These are phyloP conservation scores for Brassica incana DNA, from an alignment of 345 rosid species.

Conservation along the genomic window DNA sequence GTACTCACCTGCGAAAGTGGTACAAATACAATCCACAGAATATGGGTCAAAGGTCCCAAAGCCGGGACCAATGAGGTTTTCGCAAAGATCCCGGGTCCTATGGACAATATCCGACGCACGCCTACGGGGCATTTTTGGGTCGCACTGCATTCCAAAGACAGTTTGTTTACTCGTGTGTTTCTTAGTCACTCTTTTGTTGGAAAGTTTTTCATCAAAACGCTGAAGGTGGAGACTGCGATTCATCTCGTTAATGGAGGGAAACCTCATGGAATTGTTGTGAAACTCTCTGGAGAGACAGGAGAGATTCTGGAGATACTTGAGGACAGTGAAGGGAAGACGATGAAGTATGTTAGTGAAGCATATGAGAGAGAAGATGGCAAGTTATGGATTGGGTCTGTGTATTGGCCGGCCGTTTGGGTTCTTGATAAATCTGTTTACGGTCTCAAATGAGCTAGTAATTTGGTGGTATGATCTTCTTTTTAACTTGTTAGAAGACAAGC, in stretches of 20 bases:
- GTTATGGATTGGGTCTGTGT: constrained; percentile 64
- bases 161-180: constrained; percentile 32
- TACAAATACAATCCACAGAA: constrained; percentile 37
- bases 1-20: constrained; percentile 50
- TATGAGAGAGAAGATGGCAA: constrained; percentile 56
- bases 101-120: constrained; percentile 61
- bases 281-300: constrained; percentile 51
- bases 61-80: constrained; percentile 46
- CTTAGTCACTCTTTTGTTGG: constrained; percentile 43
- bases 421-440: constrained; percentile 22
- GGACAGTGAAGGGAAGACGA: constrained; percentile 48
- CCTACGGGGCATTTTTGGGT: constrained; percentile 33
- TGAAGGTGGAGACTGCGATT: constrained; percentile 1
- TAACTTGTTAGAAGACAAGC: neutral
- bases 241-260: constrained; percentile 42
- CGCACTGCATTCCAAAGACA: constrained; percentile 16
- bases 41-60: constrained; percentile 51
- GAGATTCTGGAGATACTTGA: constrained; percentile 50
- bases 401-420: constrained; percentile 54
- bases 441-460: neutral
- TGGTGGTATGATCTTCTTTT: neutral
- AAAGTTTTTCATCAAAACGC: constrained; percentile 35
- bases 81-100: constrained; percentile 49
- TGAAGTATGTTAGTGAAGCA: constrained; percentile 64
- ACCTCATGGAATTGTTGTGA: constrained; percentile 55